Evolutionary conservation across 768 basidiomycete genomes (phyloP).

Genomic region (Gloeostereum incarnatum): DNA sequence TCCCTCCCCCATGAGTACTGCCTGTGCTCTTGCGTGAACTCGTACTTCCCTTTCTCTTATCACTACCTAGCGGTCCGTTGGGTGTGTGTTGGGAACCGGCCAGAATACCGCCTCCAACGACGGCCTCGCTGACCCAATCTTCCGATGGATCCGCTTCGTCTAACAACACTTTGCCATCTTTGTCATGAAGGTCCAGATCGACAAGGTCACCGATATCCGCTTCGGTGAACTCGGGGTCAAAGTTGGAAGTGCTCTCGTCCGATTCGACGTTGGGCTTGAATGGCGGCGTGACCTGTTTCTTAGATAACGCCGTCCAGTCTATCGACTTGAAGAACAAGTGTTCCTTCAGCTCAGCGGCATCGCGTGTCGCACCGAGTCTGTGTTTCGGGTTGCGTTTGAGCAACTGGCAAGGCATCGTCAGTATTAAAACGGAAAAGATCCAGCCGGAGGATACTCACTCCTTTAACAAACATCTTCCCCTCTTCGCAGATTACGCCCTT

Average conservation of each 20-base stretch:
- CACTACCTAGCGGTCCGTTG: slow-evolving; percentile 71
- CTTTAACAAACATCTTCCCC: slow-evolving; percentile 98
- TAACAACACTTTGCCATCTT: slow-evolving; percentile 42
- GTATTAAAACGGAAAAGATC: slow-evolving; percentile 4
- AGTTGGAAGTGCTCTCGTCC: slow-evolving; percentile 96
- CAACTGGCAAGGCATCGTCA: slow-evolving; percentile 42
- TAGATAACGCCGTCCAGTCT: slow-evolving; percentile 84
- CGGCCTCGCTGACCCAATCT: slow-evolving; percentile 34
- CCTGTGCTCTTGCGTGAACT: too few relatives aligned
- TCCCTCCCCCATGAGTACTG: too few relatives aligned
- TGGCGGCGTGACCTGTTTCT: slow-evolving; percentile 89
- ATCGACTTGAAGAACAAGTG: slow-evolving; percentile 90
- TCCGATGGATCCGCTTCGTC: slow-evolving; percentile 65
- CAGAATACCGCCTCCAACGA: too few relatives aligned
- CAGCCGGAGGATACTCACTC: slow-evolving; percentile 45
- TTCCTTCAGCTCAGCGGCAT: slow-evolving; percentile 90
- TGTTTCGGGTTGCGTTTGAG: slow-evolving; percentile 98
- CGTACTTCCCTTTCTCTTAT: too few relatives aligned
- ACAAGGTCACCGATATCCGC: slow-evolving; percentile 78
- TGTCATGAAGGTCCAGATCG: slow-evolving; percentile 27
- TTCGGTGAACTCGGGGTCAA: slow-evolving; percentile 95
- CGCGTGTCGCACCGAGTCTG: slow-evolving; percentile 84
- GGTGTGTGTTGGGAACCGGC: too few relatives aligned
- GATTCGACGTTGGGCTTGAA: slow-evolving; percentile 98
- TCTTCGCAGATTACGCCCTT: slow-evolving; percentile 95